Base-by-base conservation (phyloP, 305 asterid genomes). In the Solanum hybrid region DNA sequence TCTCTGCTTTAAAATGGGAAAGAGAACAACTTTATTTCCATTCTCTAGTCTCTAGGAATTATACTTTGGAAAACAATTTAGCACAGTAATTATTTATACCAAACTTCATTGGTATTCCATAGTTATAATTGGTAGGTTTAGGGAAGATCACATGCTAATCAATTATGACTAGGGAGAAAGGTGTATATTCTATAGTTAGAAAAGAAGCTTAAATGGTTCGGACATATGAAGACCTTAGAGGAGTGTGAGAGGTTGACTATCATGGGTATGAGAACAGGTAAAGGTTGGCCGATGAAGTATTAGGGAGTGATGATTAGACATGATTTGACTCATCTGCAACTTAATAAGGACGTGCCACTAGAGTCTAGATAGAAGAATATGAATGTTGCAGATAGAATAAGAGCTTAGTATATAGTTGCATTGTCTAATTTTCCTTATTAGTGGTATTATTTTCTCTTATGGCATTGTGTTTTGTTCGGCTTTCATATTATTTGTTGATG, bases 201-300 rank as follows among this genome's bases (percentile, higher is more conserved):
- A 51, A 42, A 12, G 6, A 42, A 12, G 8, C 3, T 0, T 46
- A 46, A 46, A 46, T 46, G 64, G 8, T 51, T 51, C 9, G 4
- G 8, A 16, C 22, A 5, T 16, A 51, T 1, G 3, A 51, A 16
- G 8, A 51, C 3, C 1, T 16, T 51, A 16, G 22, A 51, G 1
- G 22, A 51, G 22, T 5, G 8, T 51, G 64, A 51, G 4, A 56
- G 24, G 0, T 56, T 56, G 5, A 56, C 9, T 56, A 17, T 17
- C 0, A 3, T 6, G 10, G 10, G 0, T 7, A 17, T 60, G 24
- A 20, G 12, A 22, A 22, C 3, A 64, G 27, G 12, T 20, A 64
- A n/a, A 64, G 2, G 1, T 64, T 7, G 11, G 26, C 3, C 72
- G 11, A 20, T 0, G 0, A 24, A 24, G 1, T 69, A n/a, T 69